A percentile compares a stretch with the other conserved stretches of the same genome.
Conservation (phyloP, 208 protist genomes). For the Leishmania mexicana region DNA sequence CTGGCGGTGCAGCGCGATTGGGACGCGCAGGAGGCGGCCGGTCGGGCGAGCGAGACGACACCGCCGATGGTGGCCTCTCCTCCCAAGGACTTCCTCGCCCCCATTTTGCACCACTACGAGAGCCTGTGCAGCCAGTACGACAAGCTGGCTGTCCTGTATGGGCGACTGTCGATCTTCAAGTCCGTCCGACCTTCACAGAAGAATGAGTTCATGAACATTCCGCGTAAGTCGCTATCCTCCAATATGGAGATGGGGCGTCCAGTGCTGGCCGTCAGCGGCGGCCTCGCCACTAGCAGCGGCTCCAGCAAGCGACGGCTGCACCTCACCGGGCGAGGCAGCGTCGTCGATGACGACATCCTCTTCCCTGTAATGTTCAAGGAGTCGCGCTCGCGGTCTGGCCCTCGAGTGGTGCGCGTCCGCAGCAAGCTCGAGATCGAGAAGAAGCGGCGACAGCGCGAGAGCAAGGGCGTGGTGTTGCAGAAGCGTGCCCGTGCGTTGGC, state of each 20-base stretch:
- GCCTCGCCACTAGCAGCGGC: neutral
- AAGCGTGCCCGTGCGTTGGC: conserved; percentile 29
- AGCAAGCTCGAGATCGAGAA: conserved; percentile 41
- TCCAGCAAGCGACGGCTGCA: conserved; percentile 13
- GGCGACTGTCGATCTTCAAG: conserved; percentile 84
- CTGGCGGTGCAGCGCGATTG: conserved; percentile 53
- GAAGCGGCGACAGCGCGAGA: conserved; percentile 28
- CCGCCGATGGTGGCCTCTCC: conserved; percentile 30
- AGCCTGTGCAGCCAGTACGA: conserved; percentile 62
- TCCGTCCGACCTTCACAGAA: conserved; percentile 70
- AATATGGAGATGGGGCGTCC: conserved; percentile 49
- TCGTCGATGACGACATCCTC: conserved; percentile 58
- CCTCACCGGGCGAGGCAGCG: conserved; percentile 23
- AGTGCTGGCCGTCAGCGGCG: neutral
- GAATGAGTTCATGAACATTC: conserved; percentile 58
- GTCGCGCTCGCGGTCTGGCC: conserved; percentile 48
- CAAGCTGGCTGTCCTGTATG: conserved; percentile 71
- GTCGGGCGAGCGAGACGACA: conserved; percentile 6
- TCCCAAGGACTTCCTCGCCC: conserved; percentile 75
- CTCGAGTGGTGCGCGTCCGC: conserved; percentile 51
- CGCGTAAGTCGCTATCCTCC: conserved; percentile 41
- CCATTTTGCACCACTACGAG: conserved; percentile 83
- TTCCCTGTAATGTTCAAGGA: conserved; percentile 85
- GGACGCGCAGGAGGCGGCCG: conserved; percentile 10
- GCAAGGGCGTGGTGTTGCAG: conserved; percentile 39